A percentile compares a stretch with the other conserved stretches of the same genome.
phyloP scores from a whole-genome alignment of 345 rosid genomes.

The Psidium friedrichsthalianum region DNA sequence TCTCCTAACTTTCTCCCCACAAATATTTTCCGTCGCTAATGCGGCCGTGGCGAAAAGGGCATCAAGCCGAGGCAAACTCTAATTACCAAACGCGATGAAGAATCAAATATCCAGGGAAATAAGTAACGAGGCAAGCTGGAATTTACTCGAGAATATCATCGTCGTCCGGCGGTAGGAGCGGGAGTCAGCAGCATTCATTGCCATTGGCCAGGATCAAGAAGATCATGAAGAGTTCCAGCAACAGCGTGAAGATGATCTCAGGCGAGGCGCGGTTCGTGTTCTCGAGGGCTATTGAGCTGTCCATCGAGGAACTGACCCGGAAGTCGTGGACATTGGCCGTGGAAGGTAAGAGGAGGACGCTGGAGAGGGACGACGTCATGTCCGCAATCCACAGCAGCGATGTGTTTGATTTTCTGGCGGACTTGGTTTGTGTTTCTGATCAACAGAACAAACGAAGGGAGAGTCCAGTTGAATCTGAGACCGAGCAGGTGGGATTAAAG shows the following conservation, averaged over 20 bases:
- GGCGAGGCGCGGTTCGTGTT: conserved; percentile 50
- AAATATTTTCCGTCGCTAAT: neutral
- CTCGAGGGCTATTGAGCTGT: conserved; percentile 49
- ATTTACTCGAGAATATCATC: conserved; percentile 28
- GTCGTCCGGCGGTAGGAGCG: conserved; percentile 10
- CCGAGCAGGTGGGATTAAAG: neutral
- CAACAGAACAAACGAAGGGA: neutral
- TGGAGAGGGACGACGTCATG: conserved; percentile 45
- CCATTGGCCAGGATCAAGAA: conserved; percentile 64
- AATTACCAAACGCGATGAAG: neutral
- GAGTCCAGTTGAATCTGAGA: neutral
- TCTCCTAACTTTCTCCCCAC: too few species aligned
- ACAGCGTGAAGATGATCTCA: conserved; percentile 51
- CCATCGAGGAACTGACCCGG: conserved; percentile 40
- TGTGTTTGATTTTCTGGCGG: conserved; percentile 40
- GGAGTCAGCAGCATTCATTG: conserved; percentile 27
- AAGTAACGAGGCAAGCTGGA: conserved; percentile 45
- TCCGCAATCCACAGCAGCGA: conserved; percentile 43
- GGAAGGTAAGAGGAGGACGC: conserved; percentile 47
- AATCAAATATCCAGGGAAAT: neutral
- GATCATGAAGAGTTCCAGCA: conserved; percentile 53
- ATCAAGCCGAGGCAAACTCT: neutral
- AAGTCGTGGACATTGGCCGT: conserved; percentile 42
- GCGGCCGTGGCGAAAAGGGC: neutral
- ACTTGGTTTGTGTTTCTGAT: conserved; percentile 11